Evolutionary conservation across 257 asterid species (phyloP).

Genomic region (Solanum acaule): DNA sequence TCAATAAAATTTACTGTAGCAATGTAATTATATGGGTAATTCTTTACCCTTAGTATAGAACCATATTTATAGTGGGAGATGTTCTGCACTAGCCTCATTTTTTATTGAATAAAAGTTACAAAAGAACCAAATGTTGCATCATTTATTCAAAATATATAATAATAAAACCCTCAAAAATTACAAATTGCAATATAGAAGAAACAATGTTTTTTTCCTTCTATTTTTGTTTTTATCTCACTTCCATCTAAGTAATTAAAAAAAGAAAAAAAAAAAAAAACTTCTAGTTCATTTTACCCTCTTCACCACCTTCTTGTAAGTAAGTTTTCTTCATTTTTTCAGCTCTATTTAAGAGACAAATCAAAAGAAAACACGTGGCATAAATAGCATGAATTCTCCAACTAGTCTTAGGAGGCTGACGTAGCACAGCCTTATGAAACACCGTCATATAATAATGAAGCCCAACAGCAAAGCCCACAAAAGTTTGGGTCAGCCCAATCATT

Average conservation of each 20-base stretch:
- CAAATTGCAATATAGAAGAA: background rate
- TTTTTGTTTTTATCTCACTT: too few relatives aligned
- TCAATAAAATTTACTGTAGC: too few relatives aligned
- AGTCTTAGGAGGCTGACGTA: constrained; percentile 77
- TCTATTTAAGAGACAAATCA: constrained; percentile 50
- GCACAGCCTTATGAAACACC: constrained; percentile 76
- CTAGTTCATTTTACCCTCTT: constrained; percentile 67
- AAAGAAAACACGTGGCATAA: constrained; percentile 78
- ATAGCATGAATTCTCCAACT: constrained; percentile 71
- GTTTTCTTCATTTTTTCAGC: constrained; percentile 75
- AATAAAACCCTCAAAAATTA: background rate
- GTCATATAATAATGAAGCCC: constrained; percentile 86
- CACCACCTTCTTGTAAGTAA: constrained; percentile 60
- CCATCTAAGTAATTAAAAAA: background rate
- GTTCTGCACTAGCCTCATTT: background rate
- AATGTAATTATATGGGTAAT: background rate
- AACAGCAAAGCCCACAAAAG: constrained; percentile 79
- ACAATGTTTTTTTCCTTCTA: too few relatives aligned
- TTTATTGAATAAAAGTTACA: too few relatives aligned
- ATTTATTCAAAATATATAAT: background rate
- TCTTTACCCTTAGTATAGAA: background rate
- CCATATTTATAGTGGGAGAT: background rate
- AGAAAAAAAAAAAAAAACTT: background rate
- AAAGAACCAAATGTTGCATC: background rate
- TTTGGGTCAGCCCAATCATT: constrained; percentile 69